These are phyloP conservation scores for Cryphonectria japonica DNA, from an alignment of 2,329 filamentous ascomycete genomes.

Conservation along the genomic window DNA sequence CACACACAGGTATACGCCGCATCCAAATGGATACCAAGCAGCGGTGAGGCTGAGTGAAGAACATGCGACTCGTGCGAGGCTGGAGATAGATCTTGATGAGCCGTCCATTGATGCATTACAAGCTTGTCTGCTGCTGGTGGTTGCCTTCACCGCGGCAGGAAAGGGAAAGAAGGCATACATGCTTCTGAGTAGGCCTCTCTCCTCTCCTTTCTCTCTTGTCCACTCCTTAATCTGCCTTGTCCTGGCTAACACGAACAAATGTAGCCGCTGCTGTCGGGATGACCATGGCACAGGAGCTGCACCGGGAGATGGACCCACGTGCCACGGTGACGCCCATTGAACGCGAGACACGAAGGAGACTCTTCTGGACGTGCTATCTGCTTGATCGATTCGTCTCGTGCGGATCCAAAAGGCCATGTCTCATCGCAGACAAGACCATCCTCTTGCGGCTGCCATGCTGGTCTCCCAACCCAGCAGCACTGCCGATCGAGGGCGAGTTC, in stretches of 20 bases:
- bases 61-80: constrained; percentile 70
- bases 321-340: constrained; percentile 68
- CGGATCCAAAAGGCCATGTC: constrained; percentile 79
- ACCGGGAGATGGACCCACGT: constrained; percentile 72
- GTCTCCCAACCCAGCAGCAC: constrained; percentile 63
- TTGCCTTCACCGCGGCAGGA: constrained; percentile 76
- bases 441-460: constrained; percentile 76
- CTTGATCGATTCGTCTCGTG: constrained; percentile 83
- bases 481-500: constrained; percentile 75
- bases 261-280: constrained; percentile 77
- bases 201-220: constrained; percentile 11
- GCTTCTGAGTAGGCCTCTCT: constrained; percentile 65
- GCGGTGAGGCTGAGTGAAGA: constrained; percentile 72
- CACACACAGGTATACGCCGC: constrained; percentile 66
- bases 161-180: constrained; percentile 86
- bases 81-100: constrained; percentile 76
- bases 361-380: constrained; percentile 89
- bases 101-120: constrained; percentile 80
- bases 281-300: constrained; percentile 79
- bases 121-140: constrained; percentile 73
- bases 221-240: not conserved
- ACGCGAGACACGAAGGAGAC: constrained; percentile 74
- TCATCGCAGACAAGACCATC: constrained; percentile 78
- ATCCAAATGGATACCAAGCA: constrained; percentile 68
- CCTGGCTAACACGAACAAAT: constrained; percentile 39